Conservation (phyloP, 305 asterid species). For the Fraxinus platypoda region DNA sequence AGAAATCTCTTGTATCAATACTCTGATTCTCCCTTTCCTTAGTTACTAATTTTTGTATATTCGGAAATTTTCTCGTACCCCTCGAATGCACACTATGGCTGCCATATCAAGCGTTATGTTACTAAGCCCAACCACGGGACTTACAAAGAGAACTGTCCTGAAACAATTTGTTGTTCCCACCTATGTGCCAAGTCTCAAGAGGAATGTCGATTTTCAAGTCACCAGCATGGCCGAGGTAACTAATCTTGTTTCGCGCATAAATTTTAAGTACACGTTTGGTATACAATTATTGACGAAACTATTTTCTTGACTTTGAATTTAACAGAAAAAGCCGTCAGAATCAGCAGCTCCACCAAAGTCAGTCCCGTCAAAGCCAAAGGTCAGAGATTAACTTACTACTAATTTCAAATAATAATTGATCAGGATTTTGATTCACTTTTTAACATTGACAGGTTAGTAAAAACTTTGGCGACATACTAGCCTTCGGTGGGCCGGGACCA, state of each 20-base stretch:
- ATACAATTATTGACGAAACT: not conserved
- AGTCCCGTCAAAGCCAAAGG: not conserved
- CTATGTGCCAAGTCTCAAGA: conserved; percentile 20
- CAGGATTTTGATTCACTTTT: not conserved
- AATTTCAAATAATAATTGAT: not conserved
- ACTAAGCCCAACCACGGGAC: conserved; percentile 24
- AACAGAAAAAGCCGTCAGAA: conserved; percentile 23
- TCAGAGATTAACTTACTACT: conserved; percentile 13
- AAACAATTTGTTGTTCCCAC: conserved; percentile 16
- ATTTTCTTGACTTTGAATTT: not conserved
- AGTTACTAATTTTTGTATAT: not conserved
- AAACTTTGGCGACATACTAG: not conserved
- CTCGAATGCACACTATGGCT: conserved; percentile 21
- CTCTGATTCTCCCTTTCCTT: not conserved
- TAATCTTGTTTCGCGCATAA: not conserved
- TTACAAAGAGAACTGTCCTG: not conserved
- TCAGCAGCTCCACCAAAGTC: conserved; percentile 12
- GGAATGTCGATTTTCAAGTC: conserved; percentile 31
- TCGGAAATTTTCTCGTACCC: not conserved
- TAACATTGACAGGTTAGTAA: not conserved
- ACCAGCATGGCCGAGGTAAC: conserved; percentile 42
- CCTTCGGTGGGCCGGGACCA: not conserved
- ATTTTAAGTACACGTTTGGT: not conserved
- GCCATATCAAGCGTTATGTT: conserved; percentile 9
- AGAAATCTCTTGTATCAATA: not conserved